Evolutionary conservation across 148 eudicot species (phyloP), one percentile per base, ranked within the genome.

Genomic region (Linanthus parryae): DNA sequence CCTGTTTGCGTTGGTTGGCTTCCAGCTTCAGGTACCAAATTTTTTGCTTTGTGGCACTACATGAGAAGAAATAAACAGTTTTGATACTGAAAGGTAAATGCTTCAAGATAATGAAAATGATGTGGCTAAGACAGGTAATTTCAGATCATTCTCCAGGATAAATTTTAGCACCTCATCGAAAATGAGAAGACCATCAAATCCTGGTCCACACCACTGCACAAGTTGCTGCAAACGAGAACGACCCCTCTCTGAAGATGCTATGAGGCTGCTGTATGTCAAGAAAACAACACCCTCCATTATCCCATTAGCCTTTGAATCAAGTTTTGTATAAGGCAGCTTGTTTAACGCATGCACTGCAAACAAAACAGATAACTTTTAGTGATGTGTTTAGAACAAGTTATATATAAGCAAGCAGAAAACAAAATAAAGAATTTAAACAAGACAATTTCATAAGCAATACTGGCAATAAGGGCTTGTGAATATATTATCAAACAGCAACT

Each of bases 91-190:
- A 8, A 21, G 15, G 20, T n/a, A n/a, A n/a, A n/a, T 20, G 0
- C 10, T 4, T 28, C 35, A 24, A 25, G 17, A 31, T 15, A 36
- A 53, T 17, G 21, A 61, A 12, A 29, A 19, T 11, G 20, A 19
- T 11, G 35, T 23, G 14, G 17, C 22, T 5, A 2, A 36, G 5
- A n/a, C 35, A 38, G 3, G 37, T 61, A 20, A 54, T 23, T 16
- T 20, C 16, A 50, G 8, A 24, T 52, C 20, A 57, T 58, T 48
- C n/a, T n/a, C n/a, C n/a, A n/a, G n/a, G n/a, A n/a, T n/a, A n/a
- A n/a, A n/a, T n/a, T n/a, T n/a, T n/a, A n/a, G 26, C 76, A 88
- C 99, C 96, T 94, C 99, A 49, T 94, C 99, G 73, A 94, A 94
- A 68, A 94, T 72, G 53, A 94, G 52, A 52, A 94, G 96, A 52